These are phyloP conservation scores for Fusarium fujikuroi DNA, from an alignment of 2,329 filamentous ascomycete genomes.

Conservation along the genomic window DNA sequence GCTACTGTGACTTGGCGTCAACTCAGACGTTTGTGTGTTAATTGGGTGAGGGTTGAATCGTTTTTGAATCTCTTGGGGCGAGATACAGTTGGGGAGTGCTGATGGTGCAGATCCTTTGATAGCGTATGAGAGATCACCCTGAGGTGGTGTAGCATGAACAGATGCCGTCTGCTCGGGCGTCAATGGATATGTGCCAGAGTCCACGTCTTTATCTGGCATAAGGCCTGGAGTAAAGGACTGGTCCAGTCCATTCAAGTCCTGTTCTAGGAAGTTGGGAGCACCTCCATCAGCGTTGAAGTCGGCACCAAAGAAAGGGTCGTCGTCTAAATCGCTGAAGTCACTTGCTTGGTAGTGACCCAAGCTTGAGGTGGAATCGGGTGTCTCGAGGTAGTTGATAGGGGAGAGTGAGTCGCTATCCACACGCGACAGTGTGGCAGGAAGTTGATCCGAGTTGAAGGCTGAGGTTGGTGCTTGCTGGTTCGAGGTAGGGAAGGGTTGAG, in stretches of 20 bases:
- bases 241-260: constrained; percentile 41
- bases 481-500: constrained; percentile 38
- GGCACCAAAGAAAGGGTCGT: constrained; percentile 63
- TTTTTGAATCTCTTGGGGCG: constrained; percentile 56
- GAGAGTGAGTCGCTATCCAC: constrained; percentile 47
- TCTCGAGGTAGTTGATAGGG: constrained; percentile 51
- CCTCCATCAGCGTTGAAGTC: constrained; percentile 59
- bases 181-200: constrained; percentile 54
- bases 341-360: constrained; percentile 61
- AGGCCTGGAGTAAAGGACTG: constrained; percentile 32
- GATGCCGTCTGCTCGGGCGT: constrained; percentile 65
- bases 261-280: constrained; percentile 59
- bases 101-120: constrained; percentile 37
- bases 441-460: constrained; percentile 51
- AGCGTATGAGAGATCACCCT: constrained; percentile 47
- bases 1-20: constrained; percentile 62
- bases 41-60: constrained; percentile 51
- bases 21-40: constrained; percentile 49
- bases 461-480: constrained; percentile 45
- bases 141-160: constrained; percentile 57
- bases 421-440: constrained; percentile 58
- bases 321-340: constrained; percentile 59
- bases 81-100: constrained; percentile 51
- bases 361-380: constrained; percentile 61
- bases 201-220: constrained; percentile 34